phyloP scores from a whole-genome alignment of 1,139 yeast species.

The Yamadazyma friedrichii region DNA sequence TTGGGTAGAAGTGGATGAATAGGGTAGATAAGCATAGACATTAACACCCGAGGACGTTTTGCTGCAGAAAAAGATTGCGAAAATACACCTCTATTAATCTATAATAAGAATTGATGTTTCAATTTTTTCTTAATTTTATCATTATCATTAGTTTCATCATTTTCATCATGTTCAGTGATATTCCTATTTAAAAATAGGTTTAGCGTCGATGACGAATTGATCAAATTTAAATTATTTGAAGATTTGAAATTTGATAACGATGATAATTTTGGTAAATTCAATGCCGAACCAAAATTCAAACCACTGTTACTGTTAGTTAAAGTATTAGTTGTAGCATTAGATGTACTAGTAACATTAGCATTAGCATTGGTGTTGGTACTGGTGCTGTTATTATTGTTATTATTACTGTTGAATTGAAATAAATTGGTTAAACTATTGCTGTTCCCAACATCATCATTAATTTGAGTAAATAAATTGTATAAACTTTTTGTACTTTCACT shows the following conservation, averaged over 20 bases:
- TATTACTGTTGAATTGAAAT: constrained; percentile 21
- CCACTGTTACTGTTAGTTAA: neutral
- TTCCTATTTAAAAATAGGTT: constrained; percentile 12
- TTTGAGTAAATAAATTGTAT: constrained; percentile 29
- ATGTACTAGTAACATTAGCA: constrained; percentile 5
- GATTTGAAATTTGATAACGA: constrained; percentile 16
- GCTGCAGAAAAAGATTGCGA: neutral
- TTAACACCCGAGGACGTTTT: no score
- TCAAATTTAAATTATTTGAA: constrained; percentile 12
- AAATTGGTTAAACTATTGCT: constrained; percentile 29
- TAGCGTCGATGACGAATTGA: constrained; percentile 15
- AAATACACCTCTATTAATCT: constrained; percentile 1
- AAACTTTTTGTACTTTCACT: constrained; percentile 29
- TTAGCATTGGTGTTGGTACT: constrained; percentile 4
- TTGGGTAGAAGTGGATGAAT: no score
- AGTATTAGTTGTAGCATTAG: neutral
- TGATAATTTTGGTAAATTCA: constrained; percentile 14
- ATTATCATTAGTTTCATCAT: constrained; percentile 8
- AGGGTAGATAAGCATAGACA: no score
- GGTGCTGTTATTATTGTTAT: neutral
- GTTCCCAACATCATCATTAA: constrained; percentile 25
- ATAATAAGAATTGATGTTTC: constrained; percentile 14
- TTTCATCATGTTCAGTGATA: constrained; percentile 6
- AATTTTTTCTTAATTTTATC: constrained; percentile 11
- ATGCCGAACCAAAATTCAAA: constrained; percentile 6